Evolutionary conservation across 148 eudicot genomes (phyloP), one percentile per base, ranked within the genome.

Genomic region (Rhododendron ovatum): DNA sequence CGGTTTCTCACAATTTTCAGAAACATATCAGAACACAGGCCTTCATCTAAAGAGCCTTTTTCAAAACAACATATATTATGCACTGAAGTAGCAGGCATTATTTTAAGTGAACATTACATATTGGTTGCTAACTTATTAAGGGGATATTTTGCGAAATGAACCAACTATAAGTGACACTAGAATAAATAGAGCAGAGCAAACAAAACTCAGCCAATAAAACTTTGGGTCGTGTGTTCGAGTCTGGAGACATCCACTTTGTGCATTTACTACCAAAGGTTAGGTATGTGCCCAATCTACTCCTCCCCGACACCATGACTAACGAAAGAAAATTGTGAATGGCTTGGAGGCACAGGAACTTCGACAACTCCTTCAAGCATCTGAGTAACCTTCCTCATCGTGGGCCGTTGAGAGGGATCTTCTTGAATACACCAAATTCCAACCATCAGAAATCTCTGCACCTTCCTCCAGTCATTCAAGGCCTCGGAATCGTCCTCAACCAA

Each of bases 341-440:
- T 26, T 14, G 78, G 43, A 74, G 78, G 78, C 78, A 74, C 18
- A 30, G 41, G 20, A 33, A 73, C 78, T 33, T 73, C 78, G 15
- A 33, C 22, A 33, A 35, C 43, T 12, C 78, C 43, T 73, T 73
- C 78, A 33, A 73, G 78, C 78, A 73, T 73, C 22, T 73, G 78
- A 12, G 78, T 15, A 30, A 73, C 78, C 41, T 73, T 73, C 78
- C 78, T 73, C 78, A 73, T 73, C 41, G 78, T 15, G 15, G 78
- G 78, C 39, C 76, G 30, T 30, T 8, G 22, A 13, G 76, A 35
- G 5, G 83, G 65, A 24, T 88, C 89, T 37, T 88, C 87, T 81
- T 88, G 85, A 78, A 0, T 30, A 26, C 75, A 69, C 75, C 76
- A 30, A 28, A 30, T 30, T 28, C 35, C 76, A 30, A 71, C 39